A percentile compares a stretch with the other conserved stretches of the same genome.
Conservation (phyloP, 306 rosid species). For the Elaeagnus macrophylla region DNA sequence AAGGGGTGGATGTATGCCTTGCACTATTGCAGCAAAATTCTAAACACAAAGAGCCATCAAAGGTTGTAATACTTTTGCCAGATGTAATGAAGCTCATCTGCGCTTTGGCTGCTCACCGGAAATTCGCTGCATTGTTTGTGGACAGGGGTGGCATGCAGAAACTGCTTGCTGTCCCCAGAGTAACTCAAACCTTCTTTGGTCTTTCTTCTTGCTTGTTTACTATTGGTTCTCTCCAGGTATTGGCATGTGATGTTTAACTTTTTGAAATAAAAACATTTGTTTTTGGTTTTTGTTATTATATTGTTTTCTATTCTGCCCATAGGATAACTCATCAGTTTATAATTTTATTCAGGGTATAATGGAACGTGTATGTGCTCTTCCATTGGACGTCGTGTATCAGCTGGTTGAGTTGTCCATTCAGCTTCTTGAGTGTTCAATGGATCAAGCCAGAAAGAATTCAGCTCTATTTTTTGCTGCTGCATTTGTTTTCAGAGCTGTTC, state of each 20-base stretch:
- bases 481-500: conserved; percentile 93
- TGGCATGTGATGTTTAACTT: neutral
- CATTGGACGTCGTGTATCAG: conserved; percentile 62
- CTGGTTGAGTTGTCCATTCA: conserved; percentile 87
- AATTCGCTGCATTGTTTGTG: conserved; percentile 91
- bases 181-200: conserved; percentile 69
- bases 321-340: neutral
- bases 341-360: conserved; percentile 61
- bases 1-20: conserved; percentile 93
- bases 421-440: conserved; percentile 83
- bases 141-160: conserved; percentile 96
- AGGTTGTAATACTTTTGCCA: conserved; percentile 63
- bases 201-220: conserved; percentile 88
- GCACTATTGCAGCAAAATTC: conserved; percentile 74
- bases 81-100: conserved; percentile 94
- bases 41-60: conserved; percentile 51
- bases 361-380: conserved; percentile 99
- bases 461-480: conserved; percentile 87
- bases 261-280: neutral
- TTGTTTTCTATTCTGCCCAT: conserved; percentile 2
- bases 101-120: conserved; percentile 94
- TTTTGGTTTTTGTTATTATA: neutral
- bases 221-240: conserved; percentile 95
- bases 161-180: conserved; percentile 87
- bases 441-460: conserved; percentile 87